Evolutionary conservation across 2,329 filamentous ascomycete species (phyloP).

Genomic region (Phaeoacremonium minimum): DNA sequence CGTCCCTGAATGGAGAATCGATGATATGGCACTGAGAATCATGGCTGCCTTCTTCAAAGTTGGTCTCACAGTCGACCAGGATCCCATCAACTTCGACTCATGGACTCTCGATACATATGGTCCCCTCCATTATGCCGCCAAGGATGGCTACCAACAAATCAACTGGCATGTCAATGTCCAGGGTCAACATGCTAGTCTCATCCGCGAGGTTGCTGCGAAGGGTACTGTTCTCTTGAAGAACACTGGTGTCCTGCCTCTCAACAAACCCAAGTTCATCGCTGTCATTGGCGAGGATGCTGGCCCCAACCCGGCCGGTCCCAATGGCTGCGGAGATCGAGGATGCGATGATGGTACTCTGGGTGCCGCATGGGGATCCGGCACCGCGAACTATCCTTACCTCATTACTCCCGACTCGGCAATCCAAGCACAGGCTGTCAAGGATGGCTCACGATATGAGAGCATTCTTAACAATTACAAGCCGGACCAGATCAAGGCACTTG

Average conservation of each 20-base stretch:
- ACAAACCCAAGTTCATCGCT: slow-evolving; percentile 69
- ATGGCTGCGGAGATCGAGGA: slow-evolving; percentile 68
- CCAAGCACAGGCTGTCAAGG: slow-evolving; percentile 55
- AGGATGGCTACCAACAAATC: slow-evolving; percentile 61
- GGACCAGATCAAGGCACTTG: slow-evolving; percentile 55
- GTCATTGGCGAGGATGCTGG: slow-evolving; percentile 83
- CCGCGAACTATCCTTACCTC: slow-evolving; percentile 70
- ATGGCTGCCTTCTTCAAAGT: slow-evolving; percentile 68
- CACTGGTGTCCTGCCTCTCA: slow-evolving; percentile 68
- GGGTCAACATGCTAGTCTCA: slow-evolving; percentile 64
- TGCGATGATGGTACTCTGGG: slow-evolving; percentile 60
- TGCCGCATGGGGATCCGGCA: slow-evolving; percentile 78
- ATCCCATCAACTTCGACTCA: slow-evolving; percentile 76
- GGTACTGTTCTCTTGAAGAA: slow-evolving; percentile 92
- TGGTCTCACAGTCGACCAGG: slow-evolving; percentile 44
- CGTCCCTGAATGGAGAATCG: slow-evolving; percentile 78
- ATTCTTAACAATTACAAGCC: slow-evolving; percentile 62
- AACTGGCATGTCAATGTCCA: slow-evolving; percentile 85
- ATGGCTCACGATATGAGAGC: slow-evolving; percentile 59
- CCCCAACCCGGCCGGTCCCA: slow-evolving; percentile 68
- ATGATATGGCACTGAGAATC: slow-evolving; percentile 88
- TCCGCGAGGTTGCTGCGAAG: slow-evolving; percentile 73
- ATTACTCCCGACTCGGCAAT: slow-evolving; percentile 70
- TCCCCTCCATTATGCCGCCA: slow-evolving; percentile 59
- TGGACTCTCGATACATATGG: slow-evolving; percentile 79